Evolutionary conservation across 768 basidiomycete genomes (phyloP).

Genomic region (Chlorophyllum brunneum): DNA sequence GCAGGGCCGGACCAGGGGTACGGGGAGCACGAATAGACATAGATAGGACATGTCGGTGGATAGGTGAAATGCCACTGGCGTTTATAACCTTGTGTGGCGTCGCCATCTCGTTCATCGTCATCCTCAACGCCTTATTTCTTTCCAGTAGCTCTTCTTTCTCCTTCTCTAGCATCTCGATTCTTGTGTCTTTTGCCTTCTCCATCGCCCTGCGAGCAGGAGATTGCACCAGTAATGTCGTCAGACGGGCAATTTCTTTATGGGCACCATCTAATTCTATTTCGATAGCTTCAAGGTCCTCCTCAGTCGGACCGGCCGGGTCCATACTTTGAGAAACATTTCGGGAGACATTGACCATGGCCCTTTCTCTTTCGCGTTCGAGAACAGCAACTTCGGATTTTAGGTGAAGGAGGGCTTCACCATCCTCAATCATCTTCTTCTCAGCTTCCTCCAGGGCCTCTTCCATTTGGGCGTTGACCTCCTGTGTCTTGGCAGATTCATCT

Average conservation of each 20-base stretch:
- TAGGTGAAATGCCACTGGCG: slow-evolving; percentile 65
- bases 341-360: slow-evolving; percentile 20
- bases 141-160: slow-evolving; percentile 77
- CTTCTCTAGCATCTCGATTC: slow-evolving; percentile 71
- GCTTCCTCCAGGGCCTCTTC: slow-evolving; percentile 74
- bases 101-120: slow-evolving; percentile 44
- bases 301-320: slow-evolving; percentile 28
- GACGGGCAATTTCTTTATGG: slow-evolving; percentile 66
- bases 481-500: slow-evolving; percentile 46
- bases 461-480: slow-evolving; percentile 60
- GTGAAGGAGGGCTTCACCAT: slow-evolving; percentile 49
- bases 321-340: slow-evolving; percentile 5
- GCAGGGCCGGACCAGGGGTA: slow-evolving; percentile 75
- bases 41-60: slow-evolving; percentile 67
- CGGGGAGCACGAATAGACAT: slow-evolving; percentile 67
- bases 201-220: slow-evolving; percentile 77
- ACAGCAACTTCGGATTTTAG: slow-evolving; percentile 47
- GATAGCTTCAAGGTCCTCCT: slow-evolving; percentile 60
- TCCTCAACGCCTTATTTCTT: slow-evolving; percentile 56
- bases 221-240: slow-evolving; percentile 63
- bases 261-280: slow-evolving; percentile 78
- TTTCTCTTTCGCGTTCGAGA: slow-evolving; percentile 54
- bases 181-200: slow-evolving; percentile 70
- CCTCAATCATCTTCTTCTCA: slow-evolving; percentile 64
- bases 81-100: slow-evolving; percentile 59